Conservation (phyloP, 371 early-diverging fungal genomes). For the Mortierella sp. region DNA sequence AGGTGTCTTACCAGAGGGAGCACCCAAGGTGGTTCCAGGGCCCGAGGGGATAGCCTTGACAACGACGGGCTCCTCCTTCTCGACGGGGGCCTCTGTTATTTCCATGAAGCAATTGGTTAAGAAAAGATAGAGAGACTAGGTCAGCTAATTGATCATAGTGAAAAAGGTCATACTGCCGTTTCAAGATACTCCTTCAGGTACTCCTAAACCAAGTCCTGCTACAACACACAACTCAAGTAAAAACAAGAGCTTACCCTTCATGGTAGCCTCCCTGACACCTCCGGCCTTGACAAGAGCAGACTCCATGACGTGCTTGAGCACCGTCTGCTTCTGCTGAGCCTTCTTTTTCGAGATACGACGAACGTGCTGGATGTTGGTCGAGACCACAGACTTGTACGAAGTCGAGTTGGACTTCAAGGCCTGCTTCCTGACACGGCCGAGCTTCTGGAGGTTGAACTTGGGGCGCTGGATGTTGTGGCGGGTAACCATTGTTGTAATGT, state of each 20-base stretch:
- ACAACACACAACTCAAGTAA: not conserved
- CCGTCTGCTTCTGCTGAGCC: slow-evolving; percentile 51
- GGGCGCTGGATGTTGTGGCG: slow-evolving; percentile 58
- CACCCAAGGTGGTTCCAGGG: slow-evolving; percentile 55
- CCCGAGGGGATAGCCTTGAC: slow-evolving; percentile 54
- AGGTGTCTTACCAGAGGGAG: slow-evolving; percentile 47
- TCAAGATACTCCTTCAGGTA: not conserved
- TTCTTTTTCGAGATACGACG: slow-evolving; percentile 57
- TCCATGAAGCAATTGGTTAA: not conserved
- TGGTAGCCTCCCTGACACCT: slow-evolving; percentile 51
- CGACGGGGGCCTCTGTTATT: slow-evolving; percentile 40
- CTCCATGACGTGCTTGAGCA: slow-evolving; percentile 37
- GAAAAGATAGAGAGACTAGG: not conserved
- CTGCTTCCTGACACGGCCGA: slow-evolving; percentile 58
- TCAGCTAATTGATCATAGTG: not conserved
- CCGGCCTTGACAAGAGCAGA: slow-evolving; percentile 55
- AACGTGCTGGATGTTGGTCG: slow-evolving; percentile 55
- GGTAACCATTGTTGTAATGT: slow-evolving; percentile 41
- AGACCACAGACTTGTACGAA: slow-evolving; percentile 51
- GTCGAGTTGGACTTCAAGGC: slow-evolving; percentile 52
- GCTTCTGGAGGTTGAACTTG: slow-evolving; percentile 57
- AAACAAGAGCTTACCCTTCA: slow-evolving; percentile 46
- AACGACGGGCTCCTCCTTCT: slow-evolving; percentile 45
- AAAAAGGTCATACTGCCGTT: not conserved
- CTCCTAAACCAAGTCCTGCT: not conserved